Evolutionary conservation across 441 rosid species (phyloP).

Genomic region (Euphorbia schlechtendalii): DNA sequence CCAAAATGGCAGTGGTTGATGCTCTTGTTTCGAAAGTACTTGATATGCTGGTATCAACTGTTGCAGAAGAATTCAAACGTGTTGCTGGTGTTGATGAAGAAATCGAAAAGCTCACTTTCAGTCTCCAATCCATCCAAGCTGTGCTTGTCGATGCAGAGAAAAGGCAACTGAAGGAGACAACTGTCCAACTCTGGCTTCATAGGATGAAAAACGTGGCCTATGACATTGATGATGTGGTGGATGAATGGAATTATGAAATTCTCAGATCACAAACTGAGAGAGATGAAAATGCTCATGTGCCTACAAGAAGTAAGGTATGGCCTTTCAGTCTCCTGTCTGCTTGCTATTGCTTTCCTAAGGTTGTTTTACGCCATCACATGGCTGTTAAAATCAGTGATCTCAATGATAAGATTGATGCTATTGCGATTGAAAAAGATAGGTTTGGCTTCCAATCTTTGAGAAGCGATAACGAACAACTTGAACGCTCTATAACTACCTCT

Average conservation of each 20-base stretch:
- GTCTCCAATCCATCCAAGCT: background rate
- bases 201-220: slow-evolving; percentile 3
- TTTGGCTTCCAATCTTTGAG: background rate
- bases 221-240: slow-evolving; percentile 11
- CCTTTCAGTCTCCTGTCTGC: background rate
- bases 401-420: background rate
- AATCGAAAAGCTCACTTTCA: background rate
- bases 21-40: background rate
- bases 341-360: background rate
- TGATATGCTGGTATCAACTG: background rate
- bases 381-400: slow-evolving; percentile 9
- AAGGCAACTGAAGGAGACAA: slow-evolving; percentile 26
- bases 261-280: background rate
- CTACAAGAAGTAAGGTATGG: slow-evolving; percentile 14
- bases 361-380: background rate
- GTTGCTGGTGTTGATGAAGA: background rate
- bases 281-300: background rate
- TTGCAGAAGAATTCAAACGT: background rate
- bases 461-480: background rate
- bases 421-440: slow-evolving; percentile 8
- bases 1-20: background rate
- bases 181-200: background rate
- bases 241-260: slow-evolving; percentile 9
- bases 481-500: slow-evolving; percentile 1
- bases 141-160: slow-evolving; percentile 2